phyloP scores from a whole-genome alignment of 768 basidiomycete species.

The Rhodocollybia butyracea region DNA sequence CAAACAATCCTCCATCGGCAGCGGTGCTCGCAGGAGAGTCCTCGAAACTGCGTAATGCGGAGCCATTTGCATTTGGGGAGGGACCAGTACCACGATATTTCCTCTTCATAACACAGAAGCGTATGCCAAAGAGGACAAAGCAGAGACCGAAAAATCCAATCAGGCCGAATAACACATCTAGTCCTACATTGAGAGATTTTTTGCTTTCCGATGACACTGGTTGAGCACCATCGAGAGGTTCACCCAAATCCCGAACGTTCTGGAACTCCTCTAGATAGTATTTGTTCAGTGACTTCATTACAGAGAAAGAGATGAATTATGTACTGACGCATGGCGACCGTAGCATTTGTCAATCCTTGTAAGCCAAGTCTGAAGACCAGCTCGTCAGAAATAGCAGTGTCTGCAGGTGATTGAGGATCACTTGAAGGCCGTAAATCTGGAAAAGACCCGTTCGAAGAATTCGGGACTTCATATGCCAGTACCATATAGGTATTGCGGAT shows the following conservation, averaged over 20 bases:
- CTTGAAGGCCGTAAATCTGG: conserved; percentile 19
- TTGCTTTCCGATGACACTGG: conserved; percentile 17
- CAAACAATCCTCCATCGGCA: background rate
- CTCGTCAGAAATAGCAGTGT: conserved; percentile 10
- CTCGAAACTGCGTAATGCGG: conserved; percentile 9
- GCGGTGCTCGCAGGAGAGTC: conserved; percentile 1
- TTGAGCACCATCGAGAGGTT: conserved; percentile 39
- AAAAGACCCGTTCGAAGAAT: conserved; percentile 44
- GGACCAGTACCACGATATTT: conserved; percentile 23
- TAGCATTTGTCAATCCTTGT: conserved; percentile 58
- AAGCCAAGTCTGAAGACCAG: conserved; percentile 55
- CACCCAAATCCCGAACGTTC: conserved; percentile 62
- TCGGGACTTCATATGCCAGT: conserved; percentile 59
- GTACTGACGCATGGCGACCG: conserved; percentile 42
- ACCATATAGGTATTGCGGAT: conserved; percentile 76
- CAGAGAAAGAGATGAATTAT: background rate
- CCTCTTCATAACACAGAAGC: conserved; percentile 48
- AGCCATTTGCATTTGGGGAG: background rate
- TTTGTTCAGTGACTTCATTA: background rate
- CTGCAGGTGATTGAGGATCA: conserved; percentile 9
- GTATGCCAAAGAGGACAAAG: conserved; percentile 45
- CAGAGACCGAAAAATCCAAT: conserved; percentile 57
- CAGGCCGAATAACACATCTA: conserved; percentile 61
- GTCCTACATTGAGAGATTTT: conserved; percentile 50
- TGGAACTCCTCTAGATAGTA: conserved; percentile 51